These are phyloP conservation scores for Phytophthora pluvialis DNA, from an alignment of 352 stramenopile species.

Conservation along the genomic window DNA sequence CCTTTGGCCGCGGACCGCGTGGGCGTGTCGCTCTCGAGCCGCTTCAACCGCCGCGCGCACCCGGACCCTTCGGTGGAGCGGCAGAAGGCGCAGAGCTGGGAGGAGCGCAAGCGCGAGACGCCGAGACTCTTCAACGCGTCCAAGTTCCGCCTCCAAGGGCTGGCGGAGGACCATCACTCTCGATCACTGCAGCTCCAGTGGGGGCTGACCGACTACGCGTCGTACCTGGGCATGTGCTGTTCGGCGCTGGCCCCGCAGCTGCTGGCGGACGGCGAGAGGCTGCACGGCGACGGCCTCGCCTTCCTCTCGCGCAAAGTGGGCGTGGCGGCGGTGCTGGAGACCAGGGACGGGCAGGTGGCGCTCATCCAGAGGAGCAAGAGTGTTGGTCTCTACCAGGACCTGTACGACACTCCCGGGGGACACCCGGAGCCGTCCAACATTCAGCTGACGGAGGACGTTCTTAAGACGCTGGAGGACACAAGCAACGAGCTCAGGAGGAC, in stretches of 20 bases:
- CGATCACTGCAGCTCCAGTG: slow-evolving; percentile 39
- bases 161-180: neutral
- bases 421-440: slow-evolving; percentile 73
- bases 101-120: slow-evolving; percentile 28
- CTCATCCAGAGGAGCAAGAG: slow-evolving; percentile 70
- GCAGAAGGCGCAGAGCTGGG: slow-evolving; percentile 52
- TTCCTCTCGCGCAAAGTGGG: slow-evolving; percentile 85
- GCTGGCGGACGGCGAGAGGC: slow-evolving; percentile 36
- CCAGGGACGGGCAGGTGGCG: slow-evolving; percentile 58
- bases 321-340: slow-evolving; percentile 76
- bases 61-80: slow-evolving; percentile 47
- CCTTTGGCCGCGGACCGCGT: slow-evolving; percentile 44
- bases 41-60: slow-evolving; percentile 53
- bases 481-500: slow-evolving; percentile 5
- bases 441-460: slow-evolving; percentile 35
- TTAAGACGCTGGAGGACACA: slow-evolving; percentile 31
- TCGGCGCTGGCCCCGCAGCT: slow-evolving; percentile 47
- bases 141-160: slow-evolving; percentile 61
- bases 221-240: slow-evolving; percentile 80
- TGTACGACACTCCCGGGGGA: slow-evolving; percentile 80
- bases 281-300: slow-evolving; percentile 43
- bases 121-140: slow-evolving; percentile 76
- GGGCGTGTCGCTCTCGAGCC: slow-evolving; percentile 46
- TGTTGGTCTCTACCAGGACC: slow-evolving; percentile 76
- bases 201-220: slow-evolving; percentile 76